Percentiles rank a stretch among this genome's conserved stretches.
Conservation (phyloP, 257 asterid species). For the Penstemon eatonii region DNA sequence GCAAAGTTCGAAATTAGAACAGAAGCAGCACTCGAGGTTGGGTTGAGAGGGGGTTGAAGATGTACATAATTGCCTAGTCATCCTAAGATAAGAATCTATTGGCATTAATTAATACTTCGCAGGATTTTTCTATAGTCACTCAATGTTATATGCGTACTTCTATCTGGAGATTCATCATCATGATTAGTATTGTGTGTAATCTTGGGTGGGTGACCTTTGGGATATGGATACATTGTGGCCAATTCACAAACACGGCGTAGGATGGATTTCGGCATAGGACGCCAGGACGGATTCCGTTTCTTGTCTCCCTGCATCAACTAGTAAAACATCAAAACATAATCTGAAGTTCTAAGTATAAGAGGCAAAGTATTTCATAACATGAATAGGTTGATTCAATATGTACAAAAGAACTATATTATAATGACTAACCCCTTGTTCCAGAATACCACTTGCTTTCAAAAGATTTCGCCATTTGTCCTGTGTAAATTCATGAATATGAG, state of each 20-base stretch:
- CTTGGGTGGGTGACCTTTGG: conserved; percentile 61
- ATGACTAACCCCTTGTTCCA: conserved; percentile 52
- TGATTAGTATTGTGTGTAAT: conserved; percentile 20
- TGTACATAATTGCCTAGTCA: no score
- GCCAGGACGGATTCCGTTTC: conserved; percentile 84
- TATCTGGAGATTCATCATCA: conserved; percentile 38
- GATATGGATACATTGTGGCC: conserved; percentile 75
- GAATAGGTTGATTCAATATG: no score
- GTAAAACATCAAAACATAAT: not conserved
- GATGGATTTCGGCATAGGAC: conserved; percentile 82
- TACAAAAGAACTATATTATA: no score
- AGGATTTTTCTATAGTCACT: conserved; percentile 54
- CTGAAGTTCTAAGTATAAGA: no score
- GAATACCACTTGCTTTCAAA: conserved; percentile 79
- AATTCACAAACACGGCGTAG: conserved; percentile 72
- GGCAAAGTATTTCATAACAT: no score
- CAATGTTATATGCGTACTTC: conserved; percentile 54
- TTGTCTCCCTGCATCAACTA: conserved; percentile 60
- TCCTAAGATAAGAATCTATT: no score
- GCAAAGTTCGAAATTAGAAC: no score
- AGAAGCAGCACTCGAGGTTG: no score
- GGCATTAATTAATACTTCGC: conserved; percentile 37
- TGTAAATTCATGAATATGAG: conserved; percentile 11
- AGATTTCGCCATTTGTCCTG: conserved; percentile 99
- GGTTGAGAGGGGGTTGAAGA: no score